Base-by-base conservation (phyloP, 2,329 filamentous ascomycete species). In the Pseudogymnoascus sp. region DNA sequence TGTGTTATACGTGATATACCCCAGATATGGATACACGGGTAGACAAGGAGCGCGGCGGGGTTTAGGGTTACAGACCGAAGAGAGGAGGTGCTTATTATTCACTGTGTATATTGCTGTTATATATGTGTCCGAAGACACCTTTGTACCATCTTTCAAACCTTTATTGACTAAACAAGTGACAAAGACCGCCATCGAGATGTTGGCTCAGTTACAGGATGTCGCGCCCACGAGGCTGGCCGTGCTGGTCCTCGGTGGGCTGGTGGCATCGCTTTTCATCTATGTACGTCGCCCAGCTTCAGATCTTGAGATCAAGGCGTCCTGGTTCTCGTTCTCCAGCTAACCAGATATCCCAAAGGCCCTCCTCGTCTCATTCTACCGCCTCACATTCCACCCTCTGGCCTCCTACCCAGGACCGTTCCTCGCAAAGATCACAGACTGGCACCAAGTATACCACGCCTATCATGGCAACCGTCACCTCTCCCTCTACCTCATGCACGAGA, bases 401-500 rank as follows among this genome's bases (percentile, higher is more conserved):
- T 84, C 82, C 64, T 87, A 87, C 67, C 87, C 86, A 1, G 87
- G 86, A 1, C 87, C 87, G 0, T 76, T 87, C 59, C 71, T 87
- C 44, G 85, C 83, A 64, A 87, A 84, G 70, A 74, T 88, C 68
- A 86, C 85, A n/a, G 80, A 86, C 69, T 83, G 78, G 67, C 83
- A 87, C 69, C 83, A 87, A 72, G 82, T 88, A 31, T 93, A 90
- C 74, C 86, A 91, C 68, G 88, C 88, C 59, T 89, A 86, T 76
- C 87, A 84, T 70, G 90, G 89, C 62, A 86, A 89, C 68, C 82
- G 89, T 1, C 89, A 93, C 71, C 80, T 93, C 17, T 85, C 89
- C 71, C 87, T 91, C 70, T 86, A 86, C 78, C 79, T 82, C 31
- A 79, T 87, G 68, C 91, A 96, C 73, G 78, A 87, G 68, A 81